Percentiles rank a stretch among this genome's conserved stretches.
phyloP scores from a whole-genome alignment of 441 rosid species.

The Flueggea neowawraea region DNA sequence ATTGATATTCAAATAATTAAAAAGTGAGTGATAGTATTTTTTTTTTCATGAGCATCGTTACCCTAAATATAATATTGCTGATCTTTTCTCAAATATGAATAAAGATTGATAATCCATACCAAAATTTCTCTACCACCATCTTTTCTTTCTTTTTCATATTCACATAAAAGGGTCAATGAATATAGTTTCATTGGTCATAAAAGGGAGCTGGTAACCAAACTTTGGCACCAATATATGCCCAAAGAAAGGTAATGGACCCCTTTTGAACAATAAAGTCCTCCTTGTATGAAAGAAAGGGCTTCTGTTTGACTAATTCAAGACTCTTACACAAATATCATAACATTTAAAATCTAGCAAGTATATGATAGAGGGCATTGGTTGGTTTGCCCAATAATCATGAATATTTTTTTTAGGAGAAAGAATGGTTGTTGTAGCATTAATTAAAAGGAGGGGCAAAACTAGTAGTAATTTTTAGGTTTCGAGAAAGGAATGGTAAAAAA shows the following conservation, averaged over 20 bases:
- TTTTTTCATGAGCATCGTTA: too few species aligned
- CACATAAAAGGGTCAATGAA: constrained; percentile 16
- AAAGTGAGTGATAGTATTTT: too few species aligned
- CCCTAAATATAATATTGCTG: too few species aligned
- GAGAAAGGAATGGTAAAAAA: constrained; percentile 8
- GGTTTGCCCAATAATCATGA: neutral
- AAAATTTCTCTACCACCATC: neutral
- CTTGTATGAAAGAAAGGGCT: constrained; percentile 27
- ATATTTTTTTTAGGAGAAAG: neutral
- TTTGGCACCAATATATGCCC: constrained; percentile 36
- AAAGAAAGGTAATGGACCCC: constrained; percentile 34
- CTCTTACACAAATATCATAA: neutral
- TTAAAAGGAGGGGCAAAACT: too few species aligned
- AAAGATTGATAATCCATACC: too few species aligned
- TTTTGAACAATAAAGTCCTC: constrained; percentile 35
- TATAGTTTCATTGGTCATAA: constrained; percentile 33
- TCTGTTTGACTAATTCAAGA: constrained; percentile 40
- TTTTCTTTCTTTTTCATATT: constrained; percentile 1
- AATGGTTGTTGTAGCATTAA: neutral
- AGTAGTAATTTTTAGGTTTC: too few species aligned
- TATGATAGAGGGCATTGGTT: neutral
- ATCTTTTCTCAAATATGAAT: too few species aligned
- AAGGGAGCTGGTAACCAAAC: constrained; percentile 57
- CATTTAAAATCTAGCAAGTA: neutral
- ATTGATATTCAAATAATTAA: too few species aligned